Base-by-base conservation (phyloP, 2,329 filamentous ascomycete species). In the Zasmidium angulare region DNA sequence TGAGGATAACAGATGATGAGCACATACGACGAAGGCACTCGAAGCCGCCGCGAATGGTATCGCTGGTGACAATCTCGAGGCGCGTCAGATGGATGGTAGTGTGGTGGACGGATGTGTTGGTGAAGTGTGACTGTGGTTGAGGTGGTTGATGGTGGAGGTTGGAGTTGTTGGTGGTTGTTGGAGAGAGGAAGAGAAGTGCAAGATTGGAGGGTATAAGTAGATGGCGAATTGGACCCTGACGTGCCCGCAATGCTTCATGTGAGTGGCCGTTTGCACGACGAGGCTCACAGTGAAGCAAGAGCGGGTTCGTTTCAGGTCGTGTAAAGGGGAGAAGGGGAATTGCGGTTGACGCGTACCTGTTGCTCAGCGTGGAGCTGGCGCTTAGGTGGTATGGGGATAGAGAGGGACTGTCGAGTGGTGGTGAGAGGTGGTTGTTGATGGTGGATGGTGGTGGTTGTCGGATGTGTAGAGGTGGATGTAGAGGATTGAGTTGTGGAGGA, bases 261-360 rank as follows among this genome's bases (percentile, higher is more conserved):
- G 31, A 40, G n/a, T 17, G 23, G 12, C 29, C 21, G 47, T 22
- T 21, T 40, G 36, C 21, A 24, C 36, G n/a, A 17, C 14, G 26
- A 29, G 48, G 43, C 17, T 19, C 51, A 22, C 6, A 36, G 48
- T 24, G 36, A 53, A 22, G 47, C 24, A n/a, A 24, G 19, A 12
- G 36, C 36, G 20, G 17, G 40, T 29, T 29, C n/a, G n/a, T n/a
- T n/a, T n/a, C n/a, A n/a, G n/a, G 26, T 29, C 11, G 26, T 29
- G 26, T 4, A 6, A 11, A 29, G 26, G 26, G 26, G 26, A 29
- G 11, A 29, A 11, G 4, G 26, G 20, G 19, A 48, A 29, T 11
- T 29, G 26, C 26, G 49, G 53, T 29, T 52, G 55, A 31, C 17
- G 50, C 56, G 24, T 58, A 58, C 56, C 56, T 53, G 53, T 20